These are phyloP conservation scores for Serendipita sp. DNA, from an alignment of 768 basidiomycete species.

Conservation along the genomic window DNA sequence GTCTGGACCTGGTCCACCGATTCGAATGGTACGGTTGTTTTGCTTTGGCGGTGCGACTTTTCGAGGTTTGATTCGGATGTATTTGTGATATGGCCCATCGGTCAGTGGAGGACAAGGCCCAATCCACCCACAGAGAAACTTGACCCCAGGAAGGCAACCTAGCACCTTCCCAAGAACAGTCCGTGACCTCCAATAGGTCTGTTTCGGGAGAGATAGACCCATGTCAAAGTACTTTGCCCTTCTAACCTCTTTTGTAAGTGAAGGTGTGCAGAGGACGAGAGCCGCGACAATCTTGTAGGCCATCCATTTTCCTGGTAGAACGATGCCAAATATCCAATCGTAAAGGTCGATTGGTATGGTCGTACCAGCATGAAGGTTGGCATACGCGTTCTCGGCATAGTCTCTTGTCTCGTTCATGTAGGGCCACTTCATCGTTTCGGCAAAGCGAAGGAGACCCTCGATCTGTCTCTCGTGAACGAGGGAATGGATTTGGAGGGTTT, in stretches of 20 bases:
- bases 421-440: constrained; percentile 1
- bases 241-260: neutral
- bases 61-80: constrained; percentile 3
- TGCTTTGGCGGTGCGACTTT: neutral
- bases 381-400: neutral
- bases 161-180: neutral
- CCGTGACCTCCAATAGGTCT: neutral
- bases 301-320: constrained; percentile 6
- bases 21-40: neutral
- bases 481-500: neutral
- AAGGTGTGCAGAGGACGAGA: neutral
- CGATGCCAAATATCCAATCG: constrained; percentile 3
- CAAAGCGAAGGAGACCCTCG: constrained; percentile 1
- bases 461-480: neutral
- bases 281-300: constrained; percentile 1
- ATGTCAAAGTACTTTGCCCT: neutral
- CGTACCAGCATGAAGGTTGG: neutral
- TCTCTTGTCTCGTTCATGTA: constrained; percentile 1
- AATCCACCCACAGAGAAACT: neutral
- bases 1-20: neutral
- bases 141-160: neutral
- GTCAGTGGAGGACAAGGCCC: neutral
- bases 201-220: neutral
- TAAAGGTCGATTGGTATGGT: neutral
- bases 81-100: neutral